Base-by-base conservation (phyloP, 768 basidiomycete genomes). In the Tulasnella sp. region DNA sequence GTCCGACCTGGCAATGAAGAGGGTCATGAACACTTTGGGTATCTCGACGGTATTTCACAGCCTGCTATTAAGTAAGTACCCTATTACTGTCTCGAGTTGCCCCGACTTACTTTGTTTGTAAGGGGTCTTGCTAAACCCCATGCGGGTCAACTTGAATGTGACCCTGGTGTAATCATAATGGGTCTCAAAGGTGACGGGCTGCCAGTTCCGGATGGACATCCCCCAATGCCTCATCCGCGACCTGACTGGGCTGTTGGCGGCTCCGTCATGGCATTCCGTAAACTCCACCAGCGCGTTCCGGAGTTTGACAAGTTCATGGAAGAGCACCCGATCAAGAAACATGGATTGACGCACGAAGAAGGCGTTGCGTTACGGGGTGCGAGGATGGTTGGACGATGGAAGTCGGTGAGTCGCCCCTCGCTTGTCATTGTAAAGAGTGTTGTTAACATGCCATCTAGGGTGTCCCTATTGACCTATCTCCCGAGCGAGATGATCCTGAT, bases 91-190 rank as follows among this genome's bases (percentile, higher is more conserved):
- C 12, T 46, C 46, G 19, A 14, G 46, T 46, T 14, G 46, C 46
- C 46, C 19, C 12, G 46, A 46, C 46, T 46, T 46, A 3, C 74
- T 21, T 36, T 24, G 36, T 39, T 74, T 12, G 6, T 4, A 36
- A 79, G 79, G 40, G 79, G 74, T 36, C 72, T 79, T 24, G 71
- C 68, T 36, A 58, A 76, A 36, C 72, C 79, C 9, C 79, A 79
- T 18, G 31, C 14, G 18, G 79, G 79, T 1, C 79, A 79, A 62
- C 73, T 74, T 31, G 36, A 75, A 56, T 68, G 58, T 44, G 44
- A 79, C 6, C 73, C 79, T 24, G 79, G 79, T 56, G 79, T 79
- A 39, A 75, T 79, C 74, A 39, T 79, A 40, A 79, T 79, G 79
- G 79, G 79, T 27, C 74, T 56, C 40, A 31, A 34, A 24, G 74